Evolutionary conservation across 306 rosid species (phyloP), one percentile per base, ranked within the genome.

Genomic region (Ammopiptanthus mongolicus): DNA sequence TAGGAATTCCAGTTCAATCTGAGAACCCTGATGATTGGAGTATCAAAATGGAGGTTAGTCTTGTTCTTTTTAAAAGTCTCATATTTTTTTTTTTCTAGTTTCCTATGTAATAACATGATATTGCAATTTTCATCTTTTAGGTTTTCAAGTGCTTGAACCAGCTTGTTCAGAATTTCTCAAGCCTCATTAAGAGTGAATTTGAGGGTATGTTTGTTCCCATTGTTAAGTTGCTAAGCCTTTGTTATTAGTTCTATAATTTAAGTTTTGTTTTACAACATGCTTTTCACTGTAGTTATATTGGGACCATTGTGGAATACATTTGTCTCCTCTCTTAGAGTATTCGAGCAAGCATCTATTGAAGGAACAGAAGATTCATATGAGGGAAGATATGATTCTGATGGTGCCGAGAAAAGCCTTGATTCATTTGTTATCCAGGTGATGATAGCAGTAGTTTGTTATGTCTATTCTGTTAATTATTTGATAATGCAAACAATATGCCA

Each of bases 321-420:
- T 86, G 83, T 84, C 80, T 88, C 91, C 41, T 84, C 96, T 62
- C 83, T 91, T 55, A 77, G 82, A 62, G 96, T 91, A 33, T 91
- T 87, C 67, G 85, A 78, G 83, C 81, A 85, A 69, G 91, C 97
- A 63, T 90, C 93, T 19, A 77, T 91, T 82, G 95, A 90, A 77
- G 96, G 87, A 78, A 64, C 87, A 29, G 91, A 90, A 79, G 93
- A 90, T 81, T 87, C 96, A 29, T 85, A 78, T 59, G 98, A 90
- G 17, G 98, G 95, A 82, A 90, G 93, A 77, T 94, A 94, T 77
- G 98, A 94, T 78, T 94, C 98, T 60, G 98, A 94, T 82, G 98
- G 98, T 76, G 82, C 82, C 19, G 97, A 94, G 81, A 91, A 80
- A 87, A 90, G 91, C 87, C 92, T 94, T 66, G 98, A 94, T 61